Evolutionary conservation across 2,329 filamentous ascomycete genomes (phyloP).

Genomic region (Penicillium sp.): DNA sequence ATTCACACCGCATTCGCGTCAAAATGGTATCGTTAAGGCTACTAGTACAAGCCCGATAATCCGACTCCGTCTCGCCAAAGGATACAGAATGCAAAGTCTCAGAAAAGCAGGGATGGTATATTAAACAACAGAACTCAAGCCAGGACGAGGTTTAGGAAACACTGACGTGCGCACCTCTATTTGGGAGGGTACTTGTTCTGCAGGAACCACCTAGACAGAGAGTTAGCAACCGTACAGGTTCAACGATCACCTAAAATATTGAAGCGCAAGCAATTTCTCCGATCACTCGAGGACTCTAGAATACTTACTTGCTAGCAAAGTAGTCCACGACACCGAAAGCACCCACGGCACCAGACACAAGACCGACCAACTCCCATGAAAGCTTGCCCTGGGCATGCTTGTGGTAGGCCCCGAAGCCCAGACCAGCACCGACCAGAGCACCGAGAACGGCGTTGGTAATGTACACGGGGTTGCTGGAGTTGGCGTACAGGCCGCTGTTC

Average conservation of each 20-base stretch:
- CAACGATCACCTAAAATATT: not conserved
- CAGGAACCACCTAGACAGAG: conserved; percentile 45
- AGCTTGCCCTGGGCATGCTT: conserved; percentile 48
- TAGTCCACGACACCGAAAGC: conserved; percentile 48
- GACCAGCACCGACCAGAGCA: conserved; percentile 40
- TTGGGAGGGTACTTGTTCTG: conserved; percentile 53
- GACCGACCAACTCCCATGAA: conserved; percentile 47
- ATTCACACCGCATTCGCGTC: not conserved
- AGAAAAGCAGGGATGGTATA: conserved; percentile 30
- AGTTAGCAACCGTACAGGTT: conserved; percentile 9
- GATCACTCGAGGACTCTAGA: not conserved
- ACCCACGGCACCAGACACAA: conserved; percentile 45
- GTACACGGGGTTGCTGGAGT: conserved; percentile 49
- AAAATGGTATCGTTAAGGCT: conserved; percentile 3
- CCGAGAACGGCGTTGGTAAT: conserved; percentile 47
- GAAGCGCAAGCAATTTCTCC: not conserved
- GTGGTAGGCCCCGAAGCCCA: conserved; percentile 50
- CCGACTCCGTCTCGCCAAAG: conserved; percentile 18
- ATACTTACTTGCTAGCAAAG: conserved; percentile 50
- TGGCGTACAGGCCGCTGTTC: conserved; percentile 38
- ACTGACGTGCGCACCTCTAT: conserved; percentile 25
- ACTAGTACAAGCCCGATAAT: conserved; percentile 12
- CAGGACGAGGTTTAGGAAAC: not conserved
- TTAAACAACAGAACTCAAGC: conserved; percentile 13
- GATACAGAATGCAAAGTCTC: conserved; percentile 14